A percentile compares a stretch with the other conserved stretches of the same genome.
Conservation (phyloP, 2,329 filamentous ascomycete genomes). For the Dothistroma septosporum region DNA sequence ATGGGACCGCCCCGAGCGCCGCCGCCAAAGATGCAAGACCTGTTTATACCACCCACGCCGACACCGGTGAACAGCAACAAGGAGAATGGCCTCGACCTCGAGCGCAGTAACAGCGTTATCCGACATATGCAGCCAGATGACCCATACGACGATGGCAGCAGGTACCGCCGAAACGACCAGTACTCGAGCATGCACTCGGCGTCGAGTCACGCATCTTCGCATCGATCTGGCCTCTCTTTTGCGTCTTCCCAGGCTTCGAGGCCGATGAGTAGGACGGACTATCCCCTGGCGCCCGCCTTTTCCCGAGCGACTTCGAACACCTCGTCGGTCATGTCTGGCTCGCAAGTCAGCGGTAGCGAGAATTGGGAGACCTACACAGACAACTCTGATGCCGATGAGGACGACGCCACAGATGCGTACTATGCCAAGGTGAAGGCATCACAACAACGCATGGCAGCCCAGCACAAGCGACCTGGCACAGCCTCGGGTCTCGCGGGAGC, state of each 20-base stretch:
- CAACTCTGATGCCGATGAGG: conserved; percentile 40
- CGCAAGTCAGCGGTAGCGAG: conserved; percentile 61
- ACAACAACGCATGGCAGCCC: conserved; percentile 55
- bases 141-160: conserved; percentile 65
- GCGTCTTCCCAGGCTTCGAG: conserved; percentile 27
- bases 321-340: conserved; percentile 33
- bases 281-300: conserved; percentile 31
- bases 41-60: conserved; percentile 55
- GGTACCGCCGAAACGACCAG: conserved; percentile 22
- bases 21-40: conserved; percentile 88
- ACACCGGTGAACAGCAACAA: conserved; percentile 39
- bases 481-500: conserved; percentile 16
- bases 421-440: conserved; percentile 63
- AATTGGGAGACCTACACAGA: conserved; percentile 98
- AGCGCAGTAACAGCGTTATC: conserved; percentile 56
- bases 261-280: conserved; percentile 26
- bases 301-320: conserved; percentile 33
- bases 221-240: conserved; percentile 19
- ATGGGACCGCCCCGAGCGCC: conserved; percentile 56
- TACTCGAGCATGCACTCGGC: conserved; percentile 21
- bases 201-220: conserved; percentile 5
- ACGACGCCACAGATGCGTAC: conserved; percentile 71
- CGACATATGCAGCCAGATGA: conserved; percentile 69
- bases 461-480: conserved; percentile 21
- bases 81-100: conserved; percentile 38